Percentiles rank a stretch among this genome's conserved stretches.
Evolutionary conservation across 257 asterid species (phyloP).

Genomic region (Dorcoceras hygrometricum): DNA sequence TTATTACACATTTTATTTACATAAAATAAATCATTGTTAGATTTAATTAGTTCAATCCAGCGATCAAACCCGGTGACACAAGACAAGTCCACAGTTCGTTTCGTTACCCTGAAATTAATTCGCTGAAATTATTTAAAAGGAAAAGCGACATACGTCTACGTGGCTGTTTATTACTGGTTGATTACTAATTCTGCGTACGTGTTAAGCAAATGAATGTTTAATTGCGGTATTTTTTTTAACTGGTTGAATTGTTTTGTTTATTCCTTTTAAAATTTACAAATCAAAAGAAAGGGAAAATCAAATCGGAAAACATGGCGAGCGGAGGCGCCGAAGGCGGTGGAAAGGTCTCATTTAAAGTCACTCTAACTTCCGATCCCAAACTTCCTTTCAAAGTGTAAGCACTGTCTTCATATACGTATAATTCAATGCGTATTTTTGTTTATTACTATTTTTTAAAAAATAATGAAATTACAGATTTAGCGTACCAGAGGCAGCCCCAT

Average conservation of each 20-base stretch:
- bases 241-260: neutral
- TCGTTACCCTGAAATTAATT: no score
- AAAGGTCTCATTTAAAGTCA: conserved; percentile 94
- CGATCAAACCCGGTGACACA: no score
- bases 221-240: no score
- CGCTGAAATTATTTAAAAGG: no score
- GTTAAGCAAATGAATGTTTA: conserved; percentile 25
- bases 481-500: conserved; percentile 98
- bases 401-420: neutral
- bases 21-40: no score
- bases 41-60: no score
- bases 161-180: conserved; percentile 20
- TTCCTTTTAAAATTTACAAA: neutral
- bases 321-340: conserved; percentile 54
- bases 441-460: neutral
- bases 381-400: conserved; percentile 97
- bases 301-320: conserved; percentile 52
- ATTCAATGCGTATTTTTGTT: neutral
- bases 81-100: no score
- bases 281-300: neutral
- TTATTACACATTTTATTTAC: no score
- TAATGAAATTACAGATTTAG: conserved; percentile 60
- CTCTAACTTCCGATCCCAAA: conserved; percentile 94
- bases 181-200: conserved; percentile 18
- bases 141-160: no score